Conservation (phyloP, 805 yeast genomes). For the Wickerhamomyces chaumierensis region DNA sequence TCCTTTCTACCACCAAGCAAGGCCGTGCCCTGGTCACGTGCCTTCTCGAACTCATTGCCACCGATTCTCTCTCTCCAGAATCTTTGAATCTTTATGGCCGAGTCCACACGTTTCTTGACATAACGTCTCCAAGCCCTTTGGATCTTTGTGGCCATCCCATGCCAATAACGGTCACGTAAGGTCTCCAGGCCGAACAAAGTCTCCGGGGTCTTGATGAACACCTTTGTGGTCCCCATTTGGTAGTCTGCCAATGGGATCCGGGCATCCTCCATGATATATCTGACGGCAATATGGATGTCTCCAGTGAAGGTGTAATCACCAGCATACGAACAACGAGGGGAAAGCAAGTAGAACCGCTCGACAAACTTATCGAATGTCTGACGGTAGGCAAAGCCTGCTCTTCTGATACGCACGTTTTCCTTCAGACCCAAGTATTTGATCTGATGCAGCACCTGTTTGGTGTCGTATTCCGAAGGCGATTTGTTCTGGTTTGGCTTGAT, state of each 20-base stretch:
- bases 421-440: slow-evolving; percentile 91
- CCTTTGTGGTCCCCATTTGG: slow-evolving; percentile 86
- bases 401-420: slow-evolving; percentile 92
- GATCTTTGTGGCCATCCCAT: slow-evolving; percentile 93
- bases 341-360: slow-evolving; percentile 81
- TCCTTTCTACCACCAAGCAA: slow-evolving; percentile 69
- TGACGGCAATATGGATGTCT: slow-evolving; percentile 41
- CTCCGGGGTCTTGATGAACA: slow-evolving; percentile 94
- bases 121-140: slow-evolving; percentile 95
- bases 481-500: slow-evolving; percentile 94
- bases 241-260: slow-evolving; percentile 72
- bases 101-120: slow-evolving; percentile 69
- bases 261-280: slow-evolving; percentile 41
- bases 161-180: slow-evolving; percentile 96
- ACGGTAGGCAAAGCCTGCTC: slow-evolving; percentile 98
- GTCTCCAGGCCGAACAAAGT: slow-evolving; percentile 91
- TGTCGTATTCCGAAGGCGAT: slow-evolving; percentile 83
- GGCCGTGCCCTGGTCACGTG: slow-evolving; percentile 74
- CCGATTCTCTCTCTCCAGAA: slow-evolving; percentile 74
- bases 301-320: slow-evolving; percentile 64
- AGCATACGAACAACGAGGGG: slow-evolving; percentile 88
- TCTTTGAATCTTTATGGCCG: slow-evolving; percentile 72
- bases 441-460: slow-evolving; percentile 85
- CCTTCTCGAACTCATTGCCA: slow-evolving; percentile 72
- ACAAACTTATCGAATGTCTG: slow-evolving; percentile 94